Conservation (phyloP, 1,284 basidiomycete genomes). For the Trichosporon faecale region DNA sequence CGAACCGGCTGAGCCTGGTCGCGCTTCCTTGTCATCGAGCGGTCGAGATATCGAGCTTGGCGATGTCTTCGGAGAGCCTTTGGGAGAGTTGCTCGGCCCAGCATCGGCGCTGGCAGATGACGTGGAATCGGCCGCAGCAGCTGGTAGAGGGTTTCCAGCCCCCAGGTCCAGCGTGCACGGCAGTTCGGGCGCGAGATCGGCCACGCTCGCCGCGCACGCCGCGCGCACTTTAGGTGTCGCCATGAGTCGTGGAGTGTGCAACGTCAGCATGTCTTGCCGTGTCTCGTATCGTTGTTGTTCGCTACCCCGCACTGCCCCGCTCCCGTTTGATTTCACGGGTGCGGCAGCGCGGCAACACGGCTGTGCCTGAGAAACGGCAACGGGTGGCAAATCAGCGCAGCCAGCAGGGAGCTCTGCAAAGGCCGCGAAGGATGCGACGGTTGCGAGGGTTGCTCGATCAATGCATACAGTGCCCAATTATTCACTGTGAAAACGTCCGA, state of each 20-base stretch:
- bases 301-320: not conserved
- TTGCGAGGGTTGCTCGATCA: not conserved
- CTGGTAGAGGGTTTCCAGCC: not conserved
- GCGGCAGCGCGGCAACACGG: no score
- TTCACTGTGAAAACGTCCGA: not conserved
- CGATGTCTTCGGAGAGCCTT: no score
- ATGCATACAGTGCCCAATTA: constrained; percentile 4
- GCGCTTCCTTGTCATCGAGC: not conserved
- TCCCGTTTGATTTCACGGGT: not conserved
- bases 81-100: no score
- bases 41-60: no score
- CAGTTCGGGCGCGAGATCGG: constrained; percentile 27
- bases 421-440: no score
- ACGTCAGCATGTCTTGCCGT: not conserved
- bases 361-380: not conserved
- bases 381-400: not conserved
- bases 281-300: not conserved
- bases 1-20: not conserved
- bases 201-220: constrained; percentile 2
- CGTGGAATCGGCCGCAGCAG: not conserved
- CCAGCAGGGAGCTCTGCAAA: no score
- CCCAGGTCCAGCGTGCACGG: constrained; percentile 13
- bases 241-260: not conserved
- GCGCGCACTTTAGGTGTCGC: constrained; percentile 11
- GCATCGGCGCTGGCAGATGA: no score